A percentile compares a stretch with the other conserved stretches of the same genome.
phyloP scores from a whole-genome alignment of 164 flowering plant genomes.

The Annona cherimola region DNA sequence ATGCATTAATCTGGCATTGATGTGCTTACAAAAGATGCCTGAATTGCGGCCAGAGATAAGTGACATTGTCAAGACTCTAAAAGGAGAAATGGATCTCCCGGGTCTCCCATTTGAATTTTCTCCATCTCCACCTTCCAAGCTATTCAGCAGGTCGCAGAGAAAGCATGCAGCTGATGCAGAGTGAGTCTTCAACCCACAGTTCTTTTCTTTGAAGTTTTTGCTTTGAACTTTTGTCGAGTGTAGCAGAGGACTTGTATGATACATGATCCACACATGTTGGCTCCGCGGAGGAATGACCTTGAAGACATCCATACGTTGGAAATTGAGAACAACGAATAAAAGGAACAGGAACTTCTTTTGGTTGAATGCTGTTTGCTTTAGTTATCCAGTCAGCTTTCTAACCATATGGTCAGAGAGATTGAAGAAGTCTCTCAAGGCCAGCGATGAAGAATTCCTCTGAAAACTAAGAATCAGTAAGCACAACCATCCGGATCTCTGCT shows the following conservation, averaged over 20 bases:
- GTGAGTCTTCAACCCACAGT: conserved; percentile 13
- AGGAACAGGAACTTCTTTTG: not conserved
- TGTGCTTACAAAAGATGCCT: conserved; percentile 84
- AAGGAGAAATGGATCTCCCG: conserved; percentile 84
- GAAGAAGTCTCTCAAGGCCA: not conserved
- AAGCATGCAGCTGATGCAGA: conserved; percentile 39
- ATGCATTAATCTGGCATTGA: conserved; percentile 78
- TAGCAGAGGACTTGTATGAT: not conserved
- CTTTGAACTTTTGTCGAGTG: conserved; percentile 3
- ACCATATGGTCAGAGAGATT: not conserved
- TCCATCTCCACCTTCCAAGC: conserved; percentile 81
- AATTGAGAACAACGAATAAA: not conserved
- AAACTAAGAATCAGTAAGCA: not conserved
- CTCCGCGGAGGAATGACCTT: not conserved
- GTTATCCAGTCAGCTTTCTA: not conserved
- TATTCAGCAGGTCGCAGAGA: conserved; percentile 50
- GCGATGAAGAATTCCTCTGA: not conserved
- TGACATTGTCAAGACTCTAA: conserved; percentile 75
- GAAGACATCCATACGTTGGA: not conserved
- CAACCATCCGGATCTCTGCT: not conserved
- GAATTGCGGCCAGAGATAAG: conserved; percentile 84
- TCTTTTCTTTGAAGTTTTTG: not conserved
- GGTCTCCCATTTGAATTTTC: conserved; percentile 72
- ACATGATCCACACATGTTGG: not conserved
- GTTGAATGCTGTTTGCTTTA: not conserved